Conservation (phyloP, 106 monocot genomes). For the Phalaenopsis aphrodite region DNA sequence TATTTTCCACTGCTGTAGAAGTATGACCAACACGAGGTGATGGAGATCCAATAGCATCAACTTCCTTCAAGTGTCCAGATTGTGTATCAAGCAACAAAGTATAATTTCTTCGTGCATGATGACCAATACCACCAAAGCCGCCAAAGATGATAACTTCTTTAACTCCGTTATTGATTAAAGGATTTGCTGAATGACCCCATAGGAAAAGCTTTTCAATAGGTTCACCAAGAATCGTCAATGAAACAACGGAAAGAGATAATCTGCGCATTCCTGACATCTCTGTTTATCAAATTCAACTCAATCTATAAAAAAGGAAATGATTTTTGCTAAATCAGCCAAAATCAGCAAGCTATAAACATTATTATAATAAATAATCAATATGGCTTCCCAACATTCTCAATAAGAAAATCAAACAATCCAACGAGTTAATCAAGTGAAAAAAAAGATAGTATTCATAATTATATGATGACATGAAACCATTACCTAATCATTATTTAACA, state of each 20-base stretch:
- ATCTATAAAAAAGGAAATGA: conserved; percentile 24
- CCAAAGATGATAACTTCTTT: conserved; percentile 69
- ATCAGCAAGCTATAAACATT: conserved; percentile 4
- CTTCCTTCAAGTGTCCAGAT: conserved; percentile 44
- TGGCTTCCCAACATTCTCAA: background rate
- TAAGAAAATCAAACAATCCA: background rate
- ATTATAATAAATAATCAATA: background rate
- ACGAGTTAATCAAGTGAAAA: background rate
- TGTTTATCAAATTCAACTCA: conserved; percentile 45
- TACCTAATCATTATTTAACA: background rate
- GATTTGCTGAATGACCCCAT: conserved; percentile 84
- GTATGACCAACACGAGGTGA: conserved; percentile 84
- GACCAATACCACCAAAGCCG: conserved; percentile 88
- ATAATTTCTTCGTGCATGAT: conserved; percentile 76
- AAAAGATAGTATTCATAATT: background rate
- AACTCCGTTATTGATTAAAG: conserved; percentile 10
- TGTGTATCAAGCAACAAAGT: conserved; percentile 43
- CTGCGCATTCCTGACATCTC: conserved; percentile 22
- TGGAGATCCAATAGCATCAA: conserved; percentile 34
- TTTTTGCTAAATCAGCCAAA: conserved; percentile 24
- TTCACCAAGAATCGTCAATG: conserved; percentile 50
- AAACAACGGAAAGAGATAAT: conserved; percentile 20
- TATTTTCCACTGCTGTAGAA: conserved; percentile 34
- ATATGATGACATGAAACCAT: background rate
- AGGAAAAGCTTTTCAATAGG: conserved; percentile 73